A percentile compares a stretch with the other conserved stretches of the same genome.
These are phyloP conservation scores for Russula foetens DNA, from an alignment of 768 basidiomycete genomes.

Conservation along the genomic window DNA sequence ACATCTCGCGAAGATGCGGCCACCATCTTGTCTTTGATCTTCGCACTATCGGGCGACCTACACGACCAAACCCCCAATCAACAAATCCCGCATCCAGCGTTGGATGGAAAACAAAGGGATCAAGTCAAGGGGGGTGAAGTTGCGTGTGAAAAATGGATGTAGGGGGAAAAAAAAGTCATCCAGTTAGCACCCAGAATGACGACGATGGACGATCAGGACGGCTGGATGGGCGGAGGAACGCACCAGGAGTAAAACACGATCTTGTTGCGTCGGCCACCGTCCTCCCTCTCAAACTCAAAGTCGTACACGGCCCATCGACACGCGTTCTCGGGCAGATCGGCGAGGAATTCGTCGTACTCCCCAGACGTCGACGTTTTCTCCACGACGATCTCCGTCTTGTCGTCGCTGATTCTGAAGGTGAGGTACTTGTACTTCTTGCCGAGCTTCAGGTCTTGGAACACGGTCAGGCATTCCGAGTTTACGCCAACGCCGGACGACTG, in stretches of 20 bases:
- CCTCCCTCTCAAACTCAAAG: slow-evolving; percentile 71
- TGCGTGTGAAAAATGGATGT: neutral
- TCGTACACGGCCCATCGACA: slow-evolving; percentile 93
- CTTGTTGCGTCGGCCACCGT: slow-evolving; percentile 78
- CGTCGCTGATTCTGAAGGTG: slow-evolving; percentile 59
- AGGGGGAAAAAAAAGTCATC: neutral
- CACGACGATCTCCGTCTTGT: slow-evolving; percentile 67
- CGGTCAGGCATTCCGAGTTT: slow-evolving; percentile 45
- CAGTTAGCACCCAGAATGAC: too few relatives aligned
- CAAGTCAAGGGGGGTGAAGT: neutral
- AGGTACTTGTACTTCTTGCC: slow-evolving; percentile 77
- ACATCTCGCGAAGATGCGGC: slow-evolving; percentile 83
- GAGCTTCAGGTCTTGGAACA: slow-evolving; percentile 66
- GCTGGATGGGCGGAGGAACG: neutral
- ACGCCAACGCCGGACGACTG: slow-evolving; percentile 65
- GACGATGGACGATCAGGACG: too few relatives aligned
- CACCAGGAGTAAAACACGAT: slow-evolving; percentile 81
- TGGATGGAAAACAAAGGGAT: neutral
- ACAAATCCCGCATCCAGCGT: too few relatives aligned
- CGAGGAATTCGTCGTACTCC: slow-evolving; percentile 67
- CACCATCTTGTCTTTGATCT: slow-evolving; percentile 90
- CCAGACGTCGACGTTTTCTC: slow-evolving; percentile 46
- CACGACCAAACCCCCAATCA: neutral
- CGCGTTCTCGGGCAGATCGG: slow-evolving; percentile 60
- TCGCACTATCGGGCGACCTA: slow-evolving; percentile 84